Conservation (phyloP, 305 asterid species). For the Rubia balearica region DNA sequence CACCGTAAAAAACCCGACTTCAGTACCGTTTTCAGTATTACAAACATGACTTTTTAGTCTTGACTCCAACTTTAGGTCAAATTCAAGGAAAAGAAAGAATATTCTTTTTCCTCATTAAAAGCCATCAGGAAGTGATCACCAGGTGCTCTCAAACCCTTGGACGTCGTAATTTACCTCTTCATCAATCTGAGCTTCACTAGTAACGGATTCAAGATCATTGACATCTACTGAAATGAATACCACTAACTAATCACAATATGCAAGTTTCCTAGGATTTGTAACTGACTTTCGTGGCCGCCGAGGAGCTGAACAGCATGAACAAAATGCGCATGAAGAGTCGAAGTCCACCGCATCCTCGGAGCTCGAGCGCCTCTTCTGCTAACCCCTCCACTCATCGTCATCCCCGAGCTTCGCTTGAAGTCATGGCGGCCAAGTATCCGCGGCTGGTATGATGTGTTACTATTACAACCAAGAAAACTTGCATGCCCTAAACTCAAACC, state of each 20-base stretch:
- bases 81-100: not conserved
- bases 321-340: conserved; percentile 79
- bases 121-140: not conserved
- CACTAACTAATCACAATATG: not conserved
- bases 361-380: conserved; percentile 49
- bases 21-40: not conserved
- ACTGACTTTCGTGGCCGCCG: conserved; percentile 79
- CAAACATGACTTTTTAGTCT: too few relatives aligned
- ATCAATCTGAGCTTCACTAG: too few relatives aligned
- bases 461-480: too few relatives aligned
- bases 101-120: not conserved
- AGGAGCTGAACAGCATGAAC: conserved; percentile 77
- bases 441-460: conserved; percentile 22
- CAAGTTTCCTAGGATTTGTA: not conserved
- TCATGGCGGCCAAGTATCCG: conserved; percentile 37
- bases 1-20: not conserved
- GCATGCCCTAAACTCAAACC: conserved; percentile 38
- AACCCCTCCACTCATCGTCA: conserved; percentile 20
- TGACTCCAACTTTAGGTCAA: not conserved
- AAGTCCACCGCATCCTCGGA: conserved; percentile 84
- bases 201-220: too few relatives aligned
- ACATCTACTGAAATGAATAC: too few relatives aligned
- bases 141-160: too few relatives aligned
- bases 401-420: conserved; percentile 48
- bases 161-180: too few relatives aligned